phyloP scores from a whole-genome alignment of 1,284 basidiomycete genomes.

The Amylostereum chailletii region DNA sequence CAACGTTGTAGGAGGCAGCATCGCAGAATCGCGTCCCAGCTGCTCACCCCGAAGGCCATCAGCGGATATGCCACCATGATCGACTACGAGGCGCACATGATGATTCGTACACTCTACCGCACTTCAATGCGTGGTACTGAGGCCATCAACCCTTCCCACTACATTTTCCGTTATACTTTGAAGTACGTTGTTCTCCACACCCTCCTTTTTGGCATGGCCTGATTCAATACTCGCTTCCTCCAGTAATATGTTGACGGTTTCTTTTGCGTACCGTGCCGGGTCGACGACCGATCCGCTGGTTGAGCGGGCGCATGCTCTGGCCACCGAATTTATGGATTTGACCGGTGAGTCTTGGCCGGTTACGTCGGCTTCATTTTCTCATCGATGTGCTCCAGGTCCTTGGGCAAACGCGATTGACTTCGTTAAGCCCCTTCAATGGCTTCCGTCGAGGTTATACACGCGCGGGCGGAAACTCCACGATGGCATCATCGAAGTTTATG shows the following conservation, averaged over 20 bases:
- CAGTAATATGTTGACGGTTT: conserved; percentile 31
- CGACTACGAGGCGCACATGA: conserved; percentile 26
- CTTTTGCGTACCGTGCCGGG: conserved; percentile 27
- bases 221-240: no score
- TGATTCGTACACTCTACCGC: conserved; percentile 25
- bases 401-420: conserved; percentile 34
- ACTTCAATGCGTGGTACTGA: conserved; percentile 20
- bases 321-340: conserved; percentile 28
- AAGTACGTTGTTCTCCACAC: conserved; percentile 4
- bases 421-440: conserved; percentile 25
- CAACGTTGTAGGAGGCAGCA: conserved; percentile 29
- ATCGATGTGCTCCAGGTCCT: conserved; percentile 18
- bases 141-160: conserved; percentile 26
- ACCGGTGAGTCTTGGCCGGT: not conserved
- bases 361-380: not conserved
- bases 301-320: conserved; percentile 20
- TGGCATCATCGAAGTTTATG: conserved; percentile 22
- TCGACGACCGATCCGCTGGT: conserved; percentile 24
- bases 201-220: no score
- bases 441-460: conserved; percentile 23
- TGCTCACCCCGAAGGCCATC: conserved; percentile 25
- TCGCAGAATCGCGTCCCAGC: conserved; percentile 26
- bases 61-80: conserved; percentile 24
- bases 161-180: not conserved
- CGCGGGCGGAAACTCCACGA: conserved; percentile 26